phyloP scores from a whole-genome alignment of 805 yeast species.

The Kodamaea hsintzibuensis region DNA sequence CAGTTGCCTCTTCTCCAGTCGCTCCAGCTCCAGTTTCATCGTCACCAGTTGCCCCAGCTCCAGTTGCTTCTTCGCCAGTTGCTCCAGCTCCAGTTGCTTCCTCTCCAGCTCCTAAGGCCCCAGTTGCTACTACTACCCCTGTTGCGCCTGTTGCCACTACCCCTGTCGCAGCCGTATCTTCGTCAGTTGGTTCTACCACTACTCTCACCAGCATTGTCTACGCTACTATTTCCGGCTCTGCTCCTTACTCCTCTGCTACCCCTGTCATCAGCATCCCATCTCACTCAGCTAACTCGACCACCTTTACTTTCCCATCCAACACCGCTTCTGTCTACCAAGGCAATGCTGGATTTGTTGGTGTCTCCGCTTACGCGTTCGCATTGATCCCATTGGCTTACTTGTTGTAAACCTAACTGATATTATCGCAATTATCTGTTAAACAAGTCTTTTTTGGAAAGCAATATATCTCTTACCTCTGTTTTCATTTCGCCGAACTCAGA shows the following conservation, averaged over 20 bases:
- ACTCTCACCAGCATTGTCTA: conserved; percentile 3
- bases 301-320: conserved; percentile 15
- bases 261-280: conserved; percentile 2
- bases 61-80: conserved; percentile 9
- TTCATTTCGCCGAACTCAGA: not conserved
- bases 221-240: conserved; percentile 2
- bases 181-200: conserved; percentile 9
- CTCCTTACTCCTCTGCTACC: conserved; percentile 14
- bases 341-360: conserved; percentile 21
- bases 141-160: conserved; percentile 9
- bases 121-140: conserved; percentile 8
- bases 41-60: conserved; percentile 5
- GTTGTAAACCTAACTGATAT: conserved; percentile 22
- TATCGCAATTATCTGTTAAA: conserved; percentile 5
- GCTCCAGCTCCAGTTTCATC: conserved; percentile 9
- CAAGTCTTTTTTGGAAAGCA: not conserved
- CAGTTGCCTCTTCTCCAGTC: conserved; percentile 14
- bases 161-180: conserved; percentile 14
- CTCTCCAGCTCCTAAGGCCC: conserved; percentile 14
- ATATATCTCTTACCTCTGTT: not conserved
- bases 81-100: conserved; percentile 8
- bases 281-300: conserved; percentile 14
- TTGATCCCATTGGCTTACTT: conserved; percentile 39
- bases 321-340: conserved; percentile 11
- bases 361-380: conserved; percentile 29